Conservation (phyloP, 805 yeast species). For the Hanseniaspora guilliermondii region DNA sequence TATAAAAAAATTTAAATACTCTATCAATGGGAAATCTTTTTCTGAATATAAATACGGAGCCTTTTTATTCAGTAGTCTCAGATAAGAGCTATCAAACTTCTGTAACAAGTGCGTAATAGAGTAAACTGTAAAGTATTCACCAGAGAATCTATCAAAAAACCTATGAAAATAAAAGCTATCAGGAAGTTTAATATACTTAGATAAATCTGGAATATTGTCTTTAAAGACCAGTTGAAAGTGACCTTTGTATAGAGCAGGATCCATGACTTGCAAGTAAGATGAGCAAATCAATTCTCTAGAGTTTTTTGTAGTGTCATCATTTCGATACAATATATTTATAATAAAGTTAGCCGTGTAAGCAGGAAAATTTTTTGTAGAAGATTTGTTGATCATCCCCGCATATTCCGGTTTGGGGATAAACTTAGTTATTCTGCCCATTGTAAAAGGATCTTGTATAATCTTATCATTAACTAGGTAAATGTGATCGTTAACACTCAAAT, state of each 20-base stretch:
- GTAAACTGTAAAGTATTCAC: conserved; percentile 65
- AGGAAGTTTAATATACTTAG: conserved; percentile 43
- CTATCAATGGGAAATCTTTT: conserved; percentile 25
- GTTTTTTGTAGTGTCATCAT: conserved; percentile 54
- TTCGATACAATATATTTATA: conserved; percentile 86
- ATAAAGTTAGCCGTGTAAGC: conserved; percentile 48
- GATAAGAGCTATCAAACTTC: conserved; percentile 31
- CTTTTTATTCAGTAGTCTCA: conserved; percentile 50
- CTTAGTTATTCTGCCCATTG: conserved; percentile 73
- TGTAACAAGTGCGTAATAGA: conserved; percentile 47
- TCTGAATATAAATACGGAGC: conserved; percentile 69
- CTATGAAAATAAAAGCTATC: conserved; percentile 74
- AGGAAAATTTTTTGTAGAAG: conserved; percentile 26
- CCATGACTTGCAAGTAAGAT: not conserved
- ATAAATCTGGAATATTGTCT: conserved; percentile 27
- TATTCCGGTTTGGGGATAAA: conserved; percentile 33
- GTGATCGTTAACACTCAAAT: conserved; percentile 36
- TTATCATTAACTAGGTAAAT: conserved; percentile 84
- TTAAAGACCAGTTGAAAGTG: not conserved
- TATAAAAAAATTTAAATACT: conserved; percentile 19
- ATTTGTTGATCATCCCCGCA: conserved; percentile 16
- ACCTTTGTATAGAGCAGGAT: conserved; percentile 1
- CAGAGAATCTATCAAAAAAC: conserved; percentile 75
- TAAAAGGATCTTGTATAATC: conserved; percentile 78
- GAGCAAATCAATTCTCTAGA: conserved; percentile 8